Base-by-base conservation (phyloP, 2,329 filamentous ascomycete genomes). In the Arthrobotrys musiformis region DNA sequence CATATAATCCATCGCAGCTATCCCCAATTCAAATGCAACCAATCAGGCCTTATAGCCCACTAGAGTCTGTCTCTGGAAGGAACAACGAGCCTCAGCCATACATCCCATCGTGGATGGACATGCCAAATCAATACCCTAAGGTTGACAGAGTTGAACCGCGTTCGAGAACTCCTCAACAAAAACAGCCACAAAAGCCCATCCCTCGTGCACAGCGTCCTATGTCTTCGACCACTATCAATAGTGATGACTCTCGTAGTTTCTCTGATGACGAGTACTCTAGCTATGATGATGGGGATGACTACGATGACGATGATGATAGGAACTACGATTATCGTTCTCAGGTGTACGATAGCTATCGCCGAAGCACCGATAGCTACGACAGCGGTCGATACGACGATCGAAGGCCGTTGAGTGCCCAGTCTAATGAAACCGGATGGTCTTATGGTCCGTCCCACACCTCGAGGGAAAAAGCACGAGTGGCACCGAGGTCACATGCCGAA, bases 141-240 rank as follows among this genome's bases (percentile, higher is more conserved):
- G 3, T 30, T 3, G 35, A 44, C 2, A 28, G 30, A n/a, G 13
- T 35, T 24, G 30, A 54, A 19, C 35, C 48, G 46, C 48, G 42
- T 35, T 48, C 42, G 15, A 46, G 26, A 48, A 46, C 26, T 17
- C 24, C 60, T n/a, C 60, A 50, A 7, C n/a, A n/a, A n/a, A n/a
- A n/a, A n/a, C 13, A 46, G 26, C 15, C 37, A 26, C 4, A 17
- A 48, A 48, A 64, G 42, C 7, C 42, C 11, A 64, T 69, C 2
- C 60, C 64, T 4, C 72, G 58, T 17, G 46, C 58, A 4, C 30
- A 62, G 9, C 72, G 72, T 17, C 72, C 72, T 5, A 70, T 54
- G 37, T 76, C 72, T 17, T 35, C 72, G 2, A 76, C 72, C n/a
- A 76, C 72, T 15, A 76, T 76, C 26, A 64, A 64, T 3, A 76